Conservation (phyloP, 495 filamentous ascomycete species). For the Immersiella caudata region DNA sequence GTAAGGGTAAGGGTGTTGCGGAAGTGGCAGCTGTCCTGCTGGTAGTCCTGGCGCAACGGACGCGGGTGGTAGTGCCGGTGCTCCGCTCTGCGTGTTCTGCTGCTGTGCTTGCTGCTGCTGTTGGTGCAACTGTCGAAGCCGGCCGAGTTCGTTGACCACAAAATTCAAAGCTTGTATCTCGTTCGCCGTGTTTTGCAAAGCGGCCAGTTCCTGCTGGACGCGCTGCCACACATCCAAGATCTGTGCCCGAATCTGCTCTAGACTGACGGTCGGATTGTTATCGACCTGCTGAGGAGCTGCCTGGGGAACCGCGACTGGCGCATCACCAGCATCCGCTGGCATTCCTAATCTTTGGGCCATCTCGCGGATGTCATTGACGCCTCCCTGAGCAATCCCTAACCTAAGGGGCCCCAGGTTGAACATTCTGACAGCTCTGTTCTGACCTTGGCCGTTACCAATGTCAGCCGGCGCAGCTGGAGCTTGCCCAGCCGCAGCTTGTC, state of each 20-base stretch:
- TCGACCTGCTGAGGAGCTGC: slow-evolving; percentile 28
- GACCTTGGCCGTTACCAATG: slow-evolving; percentile 28
- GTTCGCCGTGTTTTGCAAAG: slow-evolving; percentile 54
- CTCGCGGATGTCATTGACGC: slow-evolving; percentile 50
- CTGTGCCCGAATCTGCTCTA: slow-evolving; percentile 54
- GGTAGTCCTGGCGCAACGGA: slow-evolving; percentile 20
- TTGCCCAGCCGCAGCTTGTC: slow-evolving; percentile 50
- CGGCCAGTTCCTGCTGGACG: slow-evolving; percentile 60
- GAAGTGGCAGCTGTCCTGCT: slow-evolving; percentile 28
- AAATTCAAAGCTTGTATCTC: slow-evolving; percentile 65
- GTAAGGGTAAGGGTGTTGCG: slow-evolving; percentile 26
- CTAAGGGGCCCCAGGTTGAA: slow-evolving; percentile 65
- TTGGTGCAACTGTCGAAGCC: slow-evolving; percentile 38
- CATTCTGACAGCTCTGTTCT: slow-evolving; percentile 47
- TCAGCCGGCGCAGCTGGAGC: slow-evolving; percentile 28
- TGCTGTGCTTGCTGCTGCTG: slow-evolving; percentile 24
- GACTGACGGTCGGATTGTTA: slow-evolving; percentile 20
- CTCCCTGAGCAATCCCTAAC: slow-evolving; percentile 58
- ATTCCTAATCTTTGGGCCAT: slow-evolving; percentile 47
- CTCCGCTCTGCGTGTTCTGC: slow-evolving; percentile 3
- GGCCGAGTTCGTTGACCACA: slow-evolving; percentile 42
- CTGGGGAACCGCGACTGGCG: slow-evolving; percentile 26
- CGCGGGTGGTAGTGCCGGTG: background rate
- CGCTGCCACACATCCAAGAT: slow-evolving; percentile 67
- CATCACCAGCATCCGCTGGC: slow-evolving; percentile 27